phyloP scores from a whole-genome alignment of 75 land plant genomes.

The Ceratopteris richardii region DNA sequence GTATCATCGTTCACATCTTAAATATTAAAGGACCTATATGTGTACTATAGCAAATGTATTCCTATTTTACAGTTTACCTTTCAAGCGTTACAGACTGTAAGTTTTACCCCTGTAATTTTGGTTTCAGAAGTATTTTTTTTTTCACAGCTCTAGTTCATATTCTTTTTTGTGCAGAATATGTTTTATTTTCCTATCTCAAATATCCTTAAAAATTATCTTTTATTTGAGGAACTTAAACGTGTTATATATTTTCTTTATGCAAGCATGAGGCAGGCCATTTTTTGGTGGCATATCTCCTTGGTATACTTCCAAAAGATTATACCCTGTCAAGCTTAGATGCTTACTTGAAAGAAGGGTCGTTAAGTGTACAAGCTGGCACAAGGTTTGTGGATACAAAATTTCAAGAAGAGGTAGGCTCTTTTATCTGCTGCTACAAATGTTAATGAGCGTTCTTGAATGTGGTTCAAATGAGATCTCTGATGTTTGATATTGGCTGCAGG shows the following conservation, averaged over 20 bases:
- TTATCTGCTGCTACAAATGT: not conserved
- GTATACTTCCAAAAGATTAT: slow-evolving; percentile 77
- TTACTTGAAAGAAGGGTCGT: slow-evolving; percentile 56
- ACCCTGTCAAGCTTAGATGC: slow-evolving; percentile 78
- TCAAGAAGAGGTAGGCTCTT: slow-evolving; percentile 61
- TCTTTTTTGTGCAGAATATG: no score
- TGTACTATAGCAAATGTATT: no score
- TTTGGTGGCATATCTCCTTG: slow-evolving; percentile 79
- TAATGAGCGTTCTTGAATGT: no score
- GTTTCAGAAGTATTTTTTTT: no score
- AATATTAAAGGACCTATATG: no score
- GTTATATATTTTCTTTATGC: not conserved
- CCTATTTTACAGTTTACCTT: no score
- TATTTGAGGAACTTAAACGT: not conserved
- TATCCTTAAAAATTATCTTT: no score
- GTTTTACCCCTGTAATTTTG: no score
- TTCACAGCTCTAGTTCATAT: no score
- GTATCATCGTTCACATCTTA: no score
- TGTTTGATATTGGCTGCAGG: not conserved
- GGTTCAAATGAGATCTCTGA: not conserved
- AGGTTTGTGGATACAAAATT: slow-evolving; percentile 86
- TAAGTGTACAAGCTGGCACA: slow-evolving; percentile 86
- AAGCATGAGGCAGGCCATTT: slow-evolving; percentile 98
- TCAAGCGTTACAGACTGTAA: no score
- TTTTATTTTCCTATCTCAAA: no score